Conservation (phyloP, 441 rosid species). For the Populus trichocarpa region DNA sequence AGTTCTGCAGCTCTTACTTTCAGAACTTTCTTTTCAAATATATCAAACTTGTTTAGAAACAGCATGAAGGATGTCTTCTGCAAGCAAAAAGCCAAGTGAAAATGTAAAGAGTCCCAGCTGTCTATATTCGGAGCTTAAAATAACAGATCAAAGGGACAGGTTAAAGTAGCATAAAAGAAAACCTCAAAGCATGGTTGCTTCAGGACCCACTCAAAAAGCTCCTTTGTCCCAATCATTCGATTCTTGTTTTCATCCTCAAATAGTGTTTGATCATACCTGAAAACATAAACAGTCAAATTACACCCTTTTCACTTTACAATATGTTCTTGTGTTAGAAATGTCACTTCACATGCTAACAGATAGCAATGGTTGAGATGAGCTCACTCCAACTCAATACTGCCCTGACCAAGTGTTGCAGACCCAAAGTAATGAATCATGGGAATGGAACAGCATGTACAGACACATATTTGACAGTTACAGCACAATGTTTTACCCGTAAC, state of each 20-base stretch:
- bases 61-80: slow-evolving; percentile 99
- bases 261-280: slow-evolving; percentile 89
- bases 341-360: background rate
- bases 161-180: slow-evolving; percentile 3
- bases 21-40: slow-evolving; percentile 89
- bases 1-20: slow-evolving; percentile 46
- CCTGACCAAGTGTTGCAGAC: background rate
- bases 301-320: background rate
- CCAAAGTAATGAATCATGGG: background rate
- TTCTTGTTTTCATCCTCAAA: slow-evolving; percentile 89
- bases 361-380: background rate
- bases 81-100: slow-evolving; percentile 19
- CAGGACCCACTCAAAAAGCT: slow-evolving; percentile 95
- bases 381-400: background rate
- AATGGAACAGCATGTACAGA: background rate
- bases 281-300: slow-evolving; percentile 3
- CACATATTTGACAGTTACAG: background rate
- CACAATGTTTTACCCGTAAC: background rate
- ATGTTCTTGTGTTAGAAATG: background rate
- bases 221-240: slow-evolving; percentile 91
- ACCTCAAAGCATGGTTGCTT: slow-evolving; percentile 99
- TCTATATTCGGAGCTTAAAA: background rate
- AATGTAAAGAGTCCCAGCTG: background rate
- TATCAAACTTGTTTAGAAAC: slow-evolving; percentile 90
- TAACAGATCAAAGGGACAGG: background rate